These are phyloP conservation scores for Coemansia erecta DNA, from an alignment of 192 early-diverging fungal genomes.

Conservation along the genomic window DNA sequence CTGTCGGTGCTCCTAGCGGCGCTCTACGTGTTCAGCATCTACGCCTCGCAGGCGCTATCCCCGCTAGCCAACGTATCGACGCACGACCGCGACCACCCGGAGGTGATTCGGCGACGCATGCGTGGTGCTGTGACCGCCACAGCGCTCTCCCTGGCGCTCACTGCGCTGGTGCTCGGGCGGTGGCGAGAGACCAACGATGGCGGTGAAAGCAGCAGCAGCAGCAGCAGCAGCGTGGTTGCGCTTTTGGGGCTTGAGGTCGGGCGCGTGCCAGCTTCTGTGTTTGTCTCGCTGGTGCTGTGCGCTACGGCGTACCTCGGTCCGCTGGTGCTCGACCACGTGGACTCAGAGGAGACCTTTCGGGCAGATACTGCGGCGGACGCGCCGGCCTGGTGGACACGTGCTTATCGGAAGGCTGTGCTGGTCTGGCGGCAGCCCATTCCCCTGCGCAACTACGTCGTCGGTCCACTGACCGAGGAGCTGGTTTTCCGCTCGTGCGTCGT, in stretches of 20 bases:
- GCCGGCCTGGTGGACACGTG: too few species aligned
- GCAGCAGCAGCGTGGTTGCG: too few species aligned
- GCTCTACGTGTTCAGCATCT: conserved; percentile 33
- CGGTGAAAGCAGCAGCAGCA: too few species aligned
- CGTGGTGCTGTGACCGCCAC: conserved; percentile 20
- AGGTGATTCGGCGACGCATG: conserved; percentile 31
- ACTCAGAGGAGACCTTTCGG: conserved; percentile 16
- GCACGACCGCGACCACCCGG: conserved; percentile 39
- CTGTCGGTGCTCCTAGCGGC: conserved; percentile 17
- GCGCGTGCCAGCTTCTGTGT: conserved; percentile 7
- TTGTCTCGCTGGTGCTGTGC: conserved; percentile 19
- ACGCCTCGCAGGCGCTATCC: conserved; percentile 18
- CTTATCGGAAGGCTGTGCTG: too few species aligned
- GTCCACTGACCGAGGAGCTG: conserved; percentile 39
- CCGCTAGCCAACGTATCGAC: conserved; percentile 5
- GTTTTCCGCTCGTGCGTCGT: conserved; percentile 33
- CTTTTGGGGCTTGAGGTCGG: conserved; percentile 16
- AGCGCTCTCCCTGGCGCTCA: conserved; percentile 2
- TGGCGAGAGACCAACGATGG: conserved; percentile 2
- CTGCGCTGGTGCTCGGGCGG: conserved; percentile 4
- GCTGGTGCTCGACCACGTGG: conserved; percentile 25
- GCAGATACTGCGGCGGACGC: neutral
- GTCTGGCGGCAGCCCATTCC: conserved; percentile 3
- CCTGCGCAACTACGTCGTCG: conserved; percentile 34
- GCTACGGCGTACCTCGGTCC: conserved; percentile 32